Evolutionary conservation across 176 grass and related monocot species (phyloP).

Genomic region (Thinopyrum elongatum): DNA sequence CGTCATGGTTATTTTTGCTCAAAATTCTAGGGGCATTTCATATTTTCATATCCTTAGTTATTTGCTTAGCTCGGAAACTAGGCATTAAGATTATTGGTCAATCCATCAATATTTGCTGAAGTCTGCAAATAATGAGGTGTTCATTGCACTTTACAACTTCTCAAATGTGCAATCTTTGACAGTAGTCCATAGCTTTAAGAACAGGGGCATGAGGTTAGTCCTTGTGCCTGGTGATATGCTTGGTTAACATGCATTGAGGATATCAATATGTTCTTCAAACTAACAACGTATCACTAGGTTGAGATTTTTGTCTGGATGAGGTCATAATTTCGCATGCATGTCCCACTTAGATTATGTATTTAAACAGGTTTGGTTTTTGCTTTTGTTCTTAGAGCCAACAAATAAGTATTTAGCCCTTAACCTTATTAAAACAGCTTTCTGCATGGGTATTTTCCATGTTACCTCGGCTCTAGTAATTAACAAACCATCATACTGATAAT

Average conservation of each 20-base stretch:
- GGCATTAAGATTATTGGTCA: neutral
- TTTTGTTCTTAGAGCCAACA: neutral
- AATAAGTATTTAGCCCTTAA: neutral
- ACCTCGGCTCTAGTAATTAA: constrained; percentile 3
- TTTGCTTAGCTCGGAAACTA: neutral
- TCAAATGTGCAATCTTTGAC: neutral
- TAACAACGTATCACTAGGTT: neutral
- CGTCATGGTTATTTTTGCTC: neutral
- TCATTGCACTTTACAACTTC: neutral
- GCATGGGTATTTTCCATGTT: neutral
- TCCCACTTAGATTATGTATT: neutral
- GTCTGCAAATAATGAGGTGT: neutral
- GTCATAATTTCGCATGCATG: neutral
- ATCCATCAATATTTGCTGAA: neutral
- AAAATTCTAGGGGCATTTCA: neutral
- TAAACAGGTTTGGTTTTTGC: neutral
- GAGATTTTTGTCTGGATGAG: neutral
- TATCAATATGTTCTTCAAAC: neutral
- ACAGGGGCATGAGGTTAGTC: neutral
- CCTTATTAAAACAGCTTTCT: neutral
- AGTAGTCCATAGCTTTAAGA: neutral
- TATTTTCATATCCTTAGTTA: neutral
- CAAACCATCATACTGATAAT: neutral
- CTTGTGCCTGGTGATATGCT: neutral
- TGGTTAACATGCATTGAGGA: neutral